Percentiles rank a stretch among this genome's conserved stretches.
phyloP scores from a whole-genome alignment of 179 eudicot species.

The Spinacia oleracea region DNA sequence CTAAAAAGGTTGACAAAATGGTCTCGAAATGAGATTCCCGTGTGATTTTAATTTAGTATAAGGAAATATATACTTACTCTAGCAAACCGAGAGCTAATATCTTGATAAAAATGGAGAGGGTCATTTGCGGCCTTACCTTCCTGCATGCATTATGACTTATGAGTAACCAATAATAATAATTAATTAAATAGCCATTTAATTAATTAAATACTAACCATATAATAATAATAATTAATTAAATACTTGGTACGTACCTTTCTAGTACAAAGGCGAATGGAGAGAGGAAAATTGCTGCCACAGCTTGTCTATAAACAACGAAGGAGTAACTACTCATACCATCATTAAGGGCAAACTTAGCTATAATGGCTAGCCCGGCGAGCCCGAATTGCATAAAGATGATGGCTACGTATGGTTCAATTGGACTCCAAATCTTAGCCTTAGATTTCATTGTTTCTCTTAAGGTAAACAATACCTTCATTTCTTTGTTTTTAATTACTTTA shows the following conservation, averaged over 20 bases:
- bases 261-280: conserved; percentile 40
- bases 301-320: conserved; percentile 40
- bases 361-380: conserved; percentile 37
- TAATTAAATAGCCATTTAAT: neutral
- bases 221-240: neutral
- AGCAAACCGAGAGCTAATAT: conserved; percentile 36
- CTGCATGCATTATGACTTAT: too few relatives aligned
- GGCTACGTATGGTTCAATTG: conserved; percentile 26
- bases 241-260: conserved; percentile 29
- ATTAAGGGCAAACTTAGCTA: conserved; percentile 34
- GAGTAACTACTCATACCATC: conserved; percentile 41
- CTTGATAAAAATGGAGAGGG: conserved; percentile 31
- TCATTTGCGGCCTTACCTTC: conserved; percentile 48
- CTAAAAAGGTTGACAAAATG: too few relatives aligned
- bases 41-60: neutral
- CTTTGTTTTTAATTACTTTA: neutral
- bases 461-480: neutral
- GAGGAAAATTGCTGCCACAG: conserved; percentile 35
- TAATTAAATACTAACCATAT: too few relatives aligned
- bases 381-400: conserved; percentile 43
- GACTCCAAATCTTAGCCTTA: neutral
- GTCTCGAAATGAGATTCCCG: too few relatives aligned
- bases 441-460: neutral
- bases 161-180: conserved; percentile 1
- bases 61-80: conserved; percentile 30